A percentile compares a stretch with the other conserved stretches of the same genome.
These are phyloP conservation scores for Castanospermum australe DNA, from an alignment of 306 rosid genomes.

Conservation along the genomic window DNA sequence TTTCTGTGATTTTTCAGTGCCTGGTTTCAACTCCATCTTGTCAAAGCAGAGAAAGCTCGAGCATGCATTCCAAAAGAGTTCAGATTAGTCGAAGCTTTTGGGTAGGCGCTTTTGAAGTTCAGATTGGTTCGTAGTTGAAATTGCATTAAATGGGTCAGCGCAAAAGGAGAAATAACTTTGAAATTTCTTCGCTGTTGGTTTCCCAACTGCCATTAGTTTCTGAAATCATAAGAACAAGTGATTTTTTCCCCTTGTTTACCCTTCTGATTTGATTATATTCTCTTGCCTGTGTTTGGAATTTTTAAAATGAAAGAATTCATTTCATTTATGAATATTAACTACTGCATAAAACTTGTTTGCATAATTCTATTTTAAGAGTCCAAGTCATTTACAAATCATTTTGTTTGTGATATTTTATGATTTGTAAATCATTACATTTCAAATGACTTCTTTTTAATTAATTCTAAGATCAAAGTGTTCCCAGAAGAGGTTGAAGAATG, in stretches of 20 bases:
- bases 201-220: not conserved
- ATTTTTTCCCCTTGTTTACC: not conserved
- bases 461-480: not conserved
- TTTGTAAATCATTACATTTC: not conserved
- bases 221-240: not conserved
- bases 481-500: not conserved
- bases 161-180: conserved; percentile 3
- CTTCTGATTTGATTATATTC: too few relatives aligned
- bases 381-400: too few relatives aligned
- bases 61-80: conserved; percentile 82
- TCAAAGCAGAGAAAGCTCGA: conserved; percentile 77
- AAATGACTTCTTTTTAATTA: not conserved
- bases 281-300: too few relatives aligned
- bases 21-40: conserved; percentile 88
- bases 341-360: not conserved
- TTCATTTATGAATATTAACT: not conserved
- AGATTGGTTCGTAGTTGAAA: too few relatives aligned
- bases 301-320: not conserved
- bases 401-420: not conserved
- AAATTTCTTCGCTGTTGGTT: not conserved
- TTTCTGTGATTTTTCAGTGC: conserved; percentile 54
- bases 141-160: not conserved
- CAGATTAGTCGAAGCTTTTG: conserved; percentile 88
- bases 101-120: conserved; percentile 58
- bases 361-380: not conserved